Evolutionary conservation across 169 alveolate species (phyloP).

Genomic region (Perkinsus olseni): DNA sequence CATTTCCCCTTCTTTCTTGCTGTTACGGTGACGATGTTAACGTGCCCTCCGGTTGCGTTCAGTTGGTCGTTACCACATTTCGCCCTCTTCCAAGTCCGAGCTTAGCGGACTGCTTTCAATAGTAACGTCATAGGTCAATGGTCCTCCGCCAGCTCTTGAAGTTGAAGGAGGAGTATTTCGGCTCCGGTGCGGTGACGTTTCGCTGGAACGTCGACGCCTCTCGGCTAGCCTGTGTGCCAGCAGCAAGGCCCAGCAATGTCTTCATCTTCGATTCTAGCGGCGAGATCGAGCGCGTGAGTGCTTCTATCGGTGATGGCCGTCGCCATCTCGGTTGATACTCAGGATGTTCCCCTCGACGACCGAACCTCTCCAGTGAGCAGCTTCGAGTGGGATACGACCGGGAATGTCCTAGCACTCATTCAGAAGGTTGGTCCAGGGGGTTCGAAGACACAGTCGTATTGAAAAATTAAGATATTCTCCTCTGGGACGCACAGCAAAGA

Average conservation of each 20-base stretch:
- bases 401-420: not conserved
- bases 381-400: not conserved
- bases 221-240: not conserved
- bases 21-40: too few species aligned
- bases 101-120: too few species aligned
- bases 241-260: not conserved
- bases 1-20: too few species aligned
- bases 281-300: not conserved
- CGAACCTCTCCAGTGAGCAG: not conserved
- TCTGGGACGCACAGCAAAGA: too few species aligned
- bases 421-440: not conserved
- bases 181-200: not conserved
- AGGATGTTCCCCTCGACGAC: not conserved
- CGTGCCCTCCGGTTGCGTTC: too few species aligned
- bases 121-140: too few species aligned
- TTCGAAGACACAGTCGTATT: too few species aligned
- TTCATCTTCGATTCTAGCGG: not conserved
- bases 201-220: not conserved
- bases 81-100: too few species aligned
- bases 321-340: not conserved
- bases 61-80: too few species aligned
- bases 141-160: not conserved
- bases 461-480: too few species aligned
- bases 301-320: not conserved
- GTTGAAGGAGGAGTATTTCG: not conserved